Evolutionary conservation across 1,139 yeast genomes (phyloP).

Genomic region (Saccharomycopsis phalli): DNA sequence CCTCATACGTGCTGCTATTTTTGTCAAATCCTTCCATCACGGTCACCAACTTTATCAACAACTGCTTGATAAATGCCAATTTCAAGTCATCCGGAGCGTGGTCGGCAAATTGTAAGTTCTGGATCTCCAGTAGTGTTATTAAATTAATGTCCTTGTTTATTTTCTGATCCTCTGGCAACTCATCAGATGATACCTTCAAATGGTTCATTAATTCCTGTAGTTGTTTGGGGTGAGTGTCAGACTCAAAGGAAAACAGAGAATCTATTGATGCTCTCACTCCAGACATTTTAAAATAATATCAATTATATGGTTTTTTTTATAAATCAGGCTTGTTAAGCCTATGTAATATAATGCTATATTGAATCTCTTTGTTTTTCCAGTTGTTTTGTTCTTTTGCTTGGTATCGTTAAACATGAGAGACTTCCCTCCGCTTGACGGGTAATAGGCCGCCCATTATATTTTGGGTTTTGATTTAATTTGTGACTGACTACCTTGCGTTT

Average conservation of each 20-base stretch:
- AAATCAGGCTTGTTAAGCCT: no score
- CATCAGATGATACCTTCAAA: not conserved
- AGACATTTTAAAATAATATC: no score
- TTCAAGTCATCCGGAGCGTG: constrained; percentile 13
- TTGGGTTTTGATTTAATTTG: no score
- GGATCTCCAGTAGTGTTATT: constrained; percentile 14
- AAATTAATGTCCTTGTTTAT: constrained; percentile 5
- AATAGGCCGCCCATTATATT: no score
- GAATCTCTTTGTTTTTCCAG: no score
- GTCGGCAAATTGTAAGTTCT: constrained; percentile 9
- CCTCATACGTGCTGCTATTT: constrained; percentile 5
- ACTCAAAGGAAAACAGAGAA: constrained; percentile 20
- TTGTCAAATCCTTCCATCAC: not conserved
- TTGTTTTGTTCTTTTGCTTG: no score
- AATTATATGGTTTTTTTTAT: no score
- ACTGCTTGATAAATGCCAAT: constrained; percentile 15
- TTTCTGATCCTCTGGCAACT: not conserved
- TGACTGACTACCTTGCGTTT: no score
- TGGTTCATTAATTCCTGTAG: not conserved
- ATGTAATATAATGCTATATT: no score
- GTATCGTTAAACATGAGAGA: no score
- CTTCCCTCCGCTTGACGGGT: no score
- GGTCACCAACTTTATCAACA: constrained; percentile 14
- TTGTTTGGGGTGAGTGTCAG: constrained; percentile 3
- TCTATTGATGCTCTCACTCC: not conserved